Evolutionary conservation across 1,284 basidiomycete genomes (phyloP).

Genomic region (Cryptococcus jaspeensis): DNA sequence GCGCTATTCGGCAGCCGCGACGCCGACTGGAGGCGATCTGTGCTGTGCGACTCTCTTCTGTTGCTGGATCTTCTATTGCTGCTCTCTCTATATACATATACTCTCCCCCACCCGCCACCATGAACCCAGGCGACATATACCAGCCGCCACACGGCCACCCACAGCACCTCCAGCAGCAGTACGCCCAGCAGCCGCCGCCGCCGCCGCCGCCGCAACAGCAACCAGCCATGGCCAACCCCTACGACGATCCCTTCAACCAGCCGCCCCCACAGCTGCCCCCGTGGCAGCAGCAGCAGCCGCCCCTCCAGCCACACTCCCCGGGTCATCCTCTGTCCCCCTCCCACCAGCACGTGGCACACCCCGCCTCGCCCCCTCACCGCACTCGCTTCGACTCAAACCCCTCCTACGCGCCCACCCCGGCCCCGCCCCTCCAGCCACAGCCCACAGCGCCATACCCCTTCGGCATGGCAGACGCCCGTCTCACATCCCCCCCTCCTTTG

Average conservation of each 20-base stretch:
- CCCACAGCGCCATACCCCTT: slow-evolving; percentile 16
- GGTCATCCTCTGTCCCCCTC: slow-evolving; percentile 4
- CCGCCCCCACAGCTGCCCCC: background rate
- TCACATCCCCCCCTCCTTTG: slow-evolving; percentile 41
- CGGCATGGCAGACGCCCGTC: slow-evolving; percentile 25
- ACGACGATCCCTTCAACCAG: slow-evolving; percentile 17
- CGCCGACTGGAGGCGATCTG: too few species aligned
- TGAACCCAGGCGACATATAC: slow-evolving; percentile 38
- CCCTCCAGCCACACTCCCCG: background rate
- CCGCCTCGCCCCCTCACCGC: slow-evolving; percentile 4
- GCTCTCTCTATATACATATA: too few species aligned
- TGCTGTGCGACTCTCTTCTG: too few species aligned
- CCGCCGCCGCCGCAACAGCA: slow-evolving; percentile 4
- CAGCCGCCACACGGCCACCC: slow-evolving; percentile 9
- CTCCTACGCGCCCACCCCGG: slow-evolving; percentile 13
- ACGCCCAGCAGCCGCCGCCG: slow-evolving; percentile 5
- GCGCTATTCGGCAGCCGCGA: too few species aligned
- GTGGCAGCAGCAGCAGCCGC: slow-evolving; percentile 3
- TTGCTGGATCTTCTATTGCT: too few species aligned
- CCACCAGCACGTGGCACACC: background rate
- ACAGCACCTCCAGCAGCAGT: background rate
- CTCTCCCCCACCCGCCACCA: slow-evolving; percentile 7
- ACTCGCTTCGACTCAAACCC: slow-evolving; percentile 25
- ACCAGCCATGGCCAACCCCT: slow-evolving; percentile 17
- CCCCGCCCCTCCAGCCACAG: background rate